Base-by-base conservation (phyloP, 306 rosid species). In the Rubus parviflorus region DNA sequence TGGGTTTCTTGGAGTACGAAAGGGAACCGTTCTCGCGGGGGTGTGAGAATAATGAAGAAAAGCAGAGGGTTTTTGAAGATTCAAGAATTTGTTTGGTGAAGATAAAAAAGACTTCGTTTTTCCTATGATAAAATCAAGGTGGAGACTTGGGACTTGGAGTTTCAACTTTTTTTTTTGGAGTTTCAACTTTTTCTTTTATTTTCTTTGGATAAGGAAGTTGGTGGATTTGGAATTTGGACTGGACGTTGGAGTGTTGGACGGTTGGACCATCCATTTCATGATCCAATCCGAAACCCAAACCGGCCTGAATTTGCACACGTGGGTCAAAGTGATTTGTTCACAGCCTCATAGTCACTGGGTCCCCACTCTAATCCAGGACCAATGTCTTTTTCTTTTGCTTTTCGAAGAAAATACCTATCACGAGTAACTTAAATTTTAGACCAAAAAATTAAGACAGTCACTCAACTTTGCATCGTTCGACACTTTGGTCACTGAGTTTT, bases 1-100 rank as follows among this genome's bases (percentile, higher is more conserved):
- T 64, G 60, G 40, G 78, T 42, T 79, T 72, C 25, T 22, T 17
- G 54, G 51, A 16, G 42, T 13, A 61, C 35, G 35, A 30, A 42
- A 58, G 38, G 16, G 37, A 23, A 58, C 42, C n/a, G n/a, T 7
- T 19, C 16, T 35, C 5, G 45, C 17, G 45, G 20, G 68, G 68
- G 45, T 15, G 12, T 42, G 46, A 42, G 46, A 42, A 41, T 16
- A 6, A 42, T 5, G 68, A 63, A 37, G 25, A 8, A 15, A 15
- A 63, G 10, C 22, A 17, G 11, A 35, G 46, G 23, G 45, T 63
- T 35, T 62, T 11, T 10, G 51, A 46, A 61, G 70, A 25, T 43
- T 30, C 22, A 42, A 41, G 56, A 37, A 30, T 37, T 35, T 48
- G 68, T 64, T 53, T 52, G 37, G 67, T 54, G n/a, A 15, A 41